phyloP scores from a whole-genome alignment of 2,329 filamentous ascomycete genomes.

The Ambrosiella xylebori region DNA sequence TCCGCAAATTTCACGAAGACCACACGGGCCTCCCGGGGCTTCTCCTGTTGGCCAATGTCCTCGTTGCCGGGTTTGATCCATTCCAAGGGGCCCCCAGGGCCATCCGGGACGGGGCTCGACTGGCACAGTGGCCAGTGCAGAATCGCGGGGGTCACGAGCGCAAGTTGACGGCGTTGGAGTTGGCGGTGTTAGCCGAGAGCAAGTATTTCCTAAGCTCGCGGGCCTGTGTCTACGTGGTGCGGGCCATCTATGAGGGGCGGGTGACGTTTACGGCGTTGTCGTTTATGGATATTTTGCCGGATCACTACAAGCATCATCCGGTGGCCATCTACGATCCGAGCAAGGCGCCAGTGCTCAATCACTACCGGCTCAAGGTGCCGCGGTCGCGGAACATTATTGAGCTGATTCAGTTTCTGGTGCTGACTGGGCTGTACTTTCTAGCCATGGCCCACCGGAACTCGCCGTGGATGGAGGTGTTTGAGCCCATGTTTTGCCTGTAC shows the following conservation, averaged over 20 bases:
- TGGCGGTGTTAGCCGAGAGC: conserved; percentile 55
- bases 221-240: conserved; percentile 52
- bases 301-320: conserved; percentile 54
- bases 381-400: conserved; percentile 50
- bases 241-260: conserved; percentile 50
- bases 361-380: conserved; percentile 55
- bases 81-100: conserved; percentile 12
- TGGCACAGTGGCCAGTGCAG: conserved; percentile 23
- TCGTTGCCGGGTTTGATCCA: conserved; percentile 12
- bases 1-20: conserved; percentile 52
- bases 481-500: conserved; percentile 46
- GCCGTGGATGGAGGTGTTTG: conserved; percentile 22
- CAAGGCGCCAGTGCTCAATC: conserved; percentile 48
- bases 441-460: conserved; percentile 45
- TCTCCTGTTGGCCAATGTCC: conserved; percentile 45
- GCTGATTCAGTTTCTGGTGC: conserved; percentile 44
- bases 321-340: conserved; percentile 54
- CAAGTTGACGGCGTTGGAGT: conserved; percentile 51
- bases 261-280: conserved; percentile 54
- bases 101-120: conserved; percentile 31
- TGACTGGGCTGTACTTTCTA: conserved; percentile 44
- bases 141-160: conserved; percentile 26
- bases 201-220: conserved; percentile 49
- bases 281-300: conserved; percentile 56
- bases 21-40: conserved; percentile 44